Base-by-base conservation (phyloP, 371 early-diverging fungal genomes). In the Mortierella polycephala region DNA sequence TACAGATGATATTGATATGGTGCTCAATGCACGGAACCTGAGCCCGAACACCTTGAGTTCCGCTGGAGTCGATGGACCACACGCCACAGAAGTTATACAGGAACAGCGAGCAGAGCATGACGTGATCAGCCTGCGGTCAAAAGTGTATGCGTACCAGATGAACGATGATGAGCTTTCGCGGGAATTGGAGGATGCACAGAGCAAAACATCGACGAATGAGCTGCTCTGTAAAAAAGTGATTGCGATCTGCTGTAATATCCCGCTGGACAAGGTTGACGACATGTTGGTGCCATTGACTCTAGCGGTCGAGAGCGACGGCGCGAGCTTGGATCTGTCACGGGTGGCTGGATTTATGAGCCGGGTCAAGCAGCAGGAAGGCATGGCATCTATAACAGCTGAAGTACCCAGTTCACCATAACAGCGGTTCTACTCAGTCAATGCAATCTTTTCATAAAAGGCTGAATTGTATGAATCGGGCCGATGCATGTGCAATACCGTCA, bases 251-350 rank as follows among this genome's bases (percentile, higher is more conserved):
- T 94, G 93, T 71, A 85, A 84, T 45, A 81, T 94, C 1, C 85
- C 89, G 10, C 64, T 91, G 30, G 91, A 92, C 11, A 83, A 89
- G 54, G 91, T 95, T 8, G 93, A 92, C 53, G 86, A 84, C 30
- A 67, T 93, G 60, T 82, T 95, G 14, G 87, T 85, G 12, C 89
- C 90, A 0, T 66, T 95, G 60, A 82, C 92, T 10, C 75, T 84
- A 20, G 93, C 93, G 0, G 91, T 93, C 39, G 93, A 94, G 72
- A 90, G 89, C 49, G 94, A 95, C 67, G 87, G 88, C 16, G 86
- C 87, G 10, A 88, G 86, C 59, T 62, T 89, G 54, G 89, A 90
- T 63, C 73, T 89, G 37, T 77, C 85, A n/a, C 83, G 88, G 46
- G 87, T 88, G 8, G 85, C 87, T 49, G 87, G 85, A 9, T 86